Evolutionary conservation across 768 basidiomycete species (phyloP), one percentile per base, ranked within the genome.

Genomic region (Pleurotus platypus): DNA sequence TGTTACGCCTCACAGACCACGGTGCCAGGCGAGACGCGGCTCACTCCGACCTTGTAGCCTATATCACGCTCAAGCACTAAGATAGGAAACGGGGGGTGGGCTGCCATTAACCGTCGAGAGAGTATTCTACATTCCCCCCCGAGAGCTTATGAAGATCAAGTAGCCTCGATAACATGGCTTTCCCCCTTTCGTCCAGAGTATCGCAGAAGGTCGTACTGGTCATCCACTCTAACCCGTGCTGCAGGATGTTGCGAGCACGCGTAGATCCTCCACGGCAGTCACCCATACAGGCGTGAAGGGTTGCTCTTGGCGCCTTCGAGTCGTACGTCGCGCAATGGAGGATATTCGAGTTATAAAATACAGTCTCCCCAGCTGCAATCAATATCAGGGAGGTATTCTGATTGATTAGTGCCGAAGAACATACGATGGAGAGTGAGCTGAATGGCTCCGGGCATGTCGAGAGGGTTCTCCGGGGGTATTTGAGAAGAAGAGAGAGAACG

Each of bases 301-400:
- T 92, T 26, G 83, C 82, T 2, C 90, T 77, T 35, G 69, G 71
- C 18, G 67, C 65, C 16, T 66, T 66, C 1, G 78, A 71, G 57
- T 75, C 76, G 66, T 92, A 92, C 5, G 78, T 75, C 4, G 84
- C 89, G 56, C 87, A 87, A 62, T 92, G 90, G 8, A 92, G 73
- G 57, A 91, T 85, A 65, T 92, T 91, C 61, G 79, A 83, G 64
- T 89, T 89, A 67, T 92, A 91, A 68, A 92, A 91, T 20, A 88
- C 86, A 0, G 86, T 86, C 58, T 92, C 85, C 0, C 89, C 88
- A 0, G 84, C 88, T 86, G 39, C 20, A 35, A 35, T 0, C 13
- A 30, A 30, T 2, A 9, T 30, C 30, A 30, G 8, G 3, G 15
- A 20, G n/a, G 49, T 35, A 7, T 61, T 43, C 40, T 6, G 9